Base-by-base conservation (phyloP, 2,329 filamentous ascomycete genomes). In the Diplodia sapinea region DNA sequence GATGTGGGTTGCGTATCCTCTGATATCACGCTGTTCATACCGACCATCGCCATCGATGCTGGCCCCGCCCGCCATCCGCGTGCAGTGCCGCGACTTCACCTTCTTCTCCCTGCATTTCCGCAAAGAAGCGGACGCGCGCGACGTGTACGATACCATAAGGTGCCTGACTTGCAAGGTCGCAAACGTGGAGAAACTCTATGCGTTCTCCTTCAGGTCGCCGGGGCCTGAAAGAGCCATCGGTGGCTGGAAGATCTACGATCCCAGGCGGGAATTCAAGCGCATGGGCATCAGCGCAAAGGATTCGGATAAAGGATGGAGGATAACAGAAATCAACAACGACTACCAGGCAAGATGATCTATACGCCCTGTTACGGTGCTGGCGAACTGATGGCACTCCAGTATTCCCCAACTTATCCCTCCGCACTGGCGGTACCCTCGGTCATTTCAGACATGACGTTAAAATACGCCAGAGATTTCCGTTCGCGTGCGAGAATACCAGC, bases 381-480 rank as follows among this genome's bases (percentile, higher is more conserved):
- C 23, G 31, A 26, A 33, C 66, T 68, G 38, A 68, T 38, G 33
- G 26, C 7, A 9, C 12, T 29, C 61, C 69, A 80, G 82, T 98
- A 97, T 75, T 97, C 94, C 63, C 90, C 93, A 31, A 98, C 95
- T 2, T 99, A 99, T 77, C 95, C 95, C 13, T 88, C 89, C 3
- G 77, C 96, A 56, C 84, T 99, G 29, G 90, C 90, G 12, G 94
- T 99, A 20, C 95, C 95, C 26, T 88, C 90, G 29, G 88, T 87
- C 68, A 96, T 99, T 72, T 98, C 94, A n/a, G 95, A 99, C 79
- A 97, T 95, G 75, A 93, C 94, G 57, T 86, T 99, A 61, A 97
- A 97, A 75, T 96, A 99, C 76, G 95, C 94, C 31, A 91, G 89
- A 68, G 87, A 89, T 70, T 98, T 96, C 79, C 91, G 95, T 63